Conservation (phyloP, 106 monocot genomes). For the Apostasia shenzhenica region DNA sequence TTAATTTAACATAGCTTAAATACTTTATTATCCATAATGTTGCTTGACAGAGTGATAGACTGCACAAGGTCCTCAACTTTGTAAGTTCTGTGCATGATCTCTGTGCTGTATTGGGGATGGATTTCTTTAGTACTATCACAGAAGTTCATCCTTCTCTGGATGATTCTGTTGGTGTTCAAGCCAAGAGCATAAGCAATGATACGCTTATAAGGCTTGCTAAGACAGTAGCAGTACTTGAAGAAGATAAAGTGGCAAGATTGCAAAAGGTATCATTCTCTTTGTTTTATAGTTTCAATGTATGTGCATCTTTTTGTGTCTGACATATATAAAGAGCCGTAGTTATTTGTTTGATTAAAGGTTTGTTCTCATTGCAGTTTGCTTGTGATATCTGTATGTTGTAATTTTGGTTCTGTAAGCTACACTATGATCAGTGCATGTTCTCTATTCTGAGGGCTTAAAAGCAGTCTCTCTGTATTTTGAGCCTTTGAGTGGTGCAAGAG, state of each 20-base stretch:
- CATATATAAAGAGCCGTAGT: too few relatives aligned
- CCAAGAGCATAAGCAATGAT: slow-evolving; percentile 88
- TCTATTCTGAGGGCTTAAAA: too few relatives aligned
- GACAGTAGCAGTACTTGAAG: slow-evolving; percentile 57
- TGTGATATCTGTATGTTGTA: too few relatives aligned
- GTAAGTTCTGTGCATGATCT: slow-evolving; percentile 83
- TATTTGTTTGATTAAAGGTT: too few relatives aligned
- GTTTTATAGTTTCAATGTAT: background rate
- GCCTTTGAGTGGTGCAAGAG: too few relatives aligned
- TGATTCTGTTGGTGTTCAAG: slow-evolving; percentile 69
- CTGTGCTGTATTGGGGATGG: slow-evolving; percentile 89
- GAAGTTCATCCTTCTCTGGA: slow-evolving; percentile 89
- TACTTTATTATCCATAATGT: slow-evolving; percentile 1
- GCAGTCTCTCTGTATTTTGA: too few relatives aligned
- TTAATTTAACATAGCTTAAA: background rate
- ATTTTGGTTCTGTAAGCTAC: too few relatives aligned
- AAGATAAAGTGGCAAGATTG: slow-evolving; percentile 74
- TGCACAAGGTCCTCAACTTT: slow-evolving; percentile 77
- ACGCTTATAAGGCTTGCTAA: slow-evolving; percentile 73
- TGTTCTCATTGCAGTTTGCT: too few relatives aligned
- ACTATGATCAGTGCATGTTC: too few relatives aligned
- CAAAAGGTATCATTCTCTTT: slow-evolving; percentile 48
- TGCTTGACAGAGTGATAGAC: slow-evolving; percentile 72
- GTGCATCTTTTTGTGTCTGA: too few relatives aligned
- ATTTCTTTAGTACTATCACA: slow-evolving; percentile 82